phyloP scores from a whole-genome alignment of 139 green algal genomes.

The Pleodorina starrii region DNA sequence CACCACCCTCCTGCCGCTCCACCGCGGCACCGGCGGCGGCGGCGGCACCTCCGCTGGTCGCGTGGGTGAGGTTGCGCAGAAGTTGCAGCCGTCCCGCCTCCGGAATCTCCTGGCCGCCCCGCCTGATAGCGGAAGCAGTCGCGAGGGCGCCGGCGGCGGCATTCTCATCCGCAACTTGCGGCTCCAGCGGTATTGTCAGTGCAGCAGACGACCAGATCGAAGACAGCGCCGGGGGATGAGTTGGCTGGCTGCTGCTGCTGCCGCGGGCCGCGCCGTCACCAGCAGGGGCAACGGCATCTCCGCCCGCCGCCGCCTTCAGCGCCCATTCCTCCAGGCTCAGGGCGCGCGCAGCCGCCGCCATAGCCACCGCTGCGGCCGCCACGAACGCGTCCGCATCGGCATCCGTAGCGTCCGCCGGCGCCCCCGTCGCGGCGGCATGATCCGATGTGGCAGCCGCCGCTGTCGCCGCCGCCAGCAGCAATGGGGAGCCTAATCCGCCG shows the following conservation, averaged over 20 bases:
- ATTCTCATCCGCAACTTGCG: too few species aligned
- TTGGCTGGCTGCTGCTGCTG: not conserved
- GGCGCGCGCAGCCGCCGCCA: slow-evolving; percentile 12
- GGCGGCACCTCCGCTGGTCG: not conserved
- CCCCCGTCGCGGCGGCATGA: not conserved
- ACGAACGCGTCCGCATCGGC: not conserved
- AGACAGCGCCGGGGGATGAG: not conserved
- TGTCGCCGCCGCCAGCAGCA: not conserved
- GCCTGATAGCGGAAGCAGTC: not conserved
- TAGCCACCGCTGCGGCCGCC: not conserved
- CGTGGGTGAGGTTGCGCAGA: not conserved
- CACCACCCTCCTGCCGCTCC: not conserved
- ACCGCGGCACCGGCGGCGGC: not conserved
- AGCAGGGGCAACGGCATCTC: not conserved
- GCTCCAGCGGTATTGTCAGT: not conserved
- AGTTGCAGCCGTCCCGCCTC: not conserved
- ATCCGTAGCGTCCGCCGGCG: not conserved
- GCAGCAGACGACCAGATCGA: not conserved
- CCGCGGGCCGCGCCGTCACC: not conserved
- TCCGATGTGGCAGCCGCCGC: not conserved
- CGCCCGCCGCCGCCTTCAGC: slow-evolving; percentile 2
- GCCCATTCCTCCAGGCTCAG: slow-evolving; percentile 47
- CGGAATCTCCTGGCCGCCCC: not conserved
- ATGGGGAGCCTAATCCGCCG: not conserved
- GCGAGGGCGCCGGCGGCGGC: not conserved